Base-by-base conservation (phyloP, 2,329 filamentous ascomycete genomes). In the Paecilomyces formosus region DNA sequence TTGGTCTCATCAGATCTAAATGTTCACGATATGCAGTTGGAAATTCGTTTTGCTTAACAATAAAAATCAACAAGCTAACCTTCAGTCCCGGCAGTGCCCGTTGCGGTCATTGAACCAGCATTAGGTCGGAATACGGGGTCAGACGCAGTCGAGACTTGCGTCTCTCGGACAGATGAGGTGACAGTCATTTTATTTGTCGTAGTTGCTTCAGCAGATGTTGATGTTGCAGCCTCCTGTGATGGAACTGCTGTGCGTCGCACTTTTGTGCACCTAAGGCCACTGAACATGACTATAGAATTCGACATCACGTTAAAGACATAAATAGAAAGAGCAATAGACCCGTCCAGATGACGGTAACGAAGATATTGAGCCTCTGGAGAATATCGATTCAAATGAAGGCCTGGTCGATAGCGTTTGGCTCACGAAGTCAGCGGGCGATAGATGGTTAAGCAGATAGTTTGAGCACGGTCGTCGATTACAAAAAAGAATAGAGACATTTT, bases 191-290 rank as follows among this genome's bases (percentile, higher is more conserved):
- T 21, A 52, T 52, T 15, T 24, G 22, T 28, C 1, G 50, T 11
- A 26, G 50, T 52, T 52, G n/a, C n/a, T 18, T 5, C 39, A 18
- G 6, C 39, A 18, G 39, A 45, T 18, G 39, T 45, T n/a, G 59
- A 57, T 58, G 45, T 55, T 15, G 58, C 39, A 15, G 57, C 39
- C 30, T 60, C 57, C 12, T 57, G 58, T n/a, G 66, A 63, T 30
- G 62, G 55, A 45, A 56, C 21, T 22, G 35, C 52, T 35, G 56
- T 60, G 31, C 63, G 63, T 53, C 59, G 61, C 33, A 67, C 56
- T 57, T 65, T 66, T 45, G 65, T 66, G 57, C 66, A 70, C 63
- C 64, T 61, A 52, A 64, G 61, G 39, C 66, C 64, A 45, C 64
- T 64, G 54, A 63, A 60, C 21, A 64, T 63, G 55, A 65, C 60